These are phyloP conservation scores for Boletus rubescentipes DNA, from an alignment of 768 basidiomycete genomes.

Conservation along the genomic window DNA sequence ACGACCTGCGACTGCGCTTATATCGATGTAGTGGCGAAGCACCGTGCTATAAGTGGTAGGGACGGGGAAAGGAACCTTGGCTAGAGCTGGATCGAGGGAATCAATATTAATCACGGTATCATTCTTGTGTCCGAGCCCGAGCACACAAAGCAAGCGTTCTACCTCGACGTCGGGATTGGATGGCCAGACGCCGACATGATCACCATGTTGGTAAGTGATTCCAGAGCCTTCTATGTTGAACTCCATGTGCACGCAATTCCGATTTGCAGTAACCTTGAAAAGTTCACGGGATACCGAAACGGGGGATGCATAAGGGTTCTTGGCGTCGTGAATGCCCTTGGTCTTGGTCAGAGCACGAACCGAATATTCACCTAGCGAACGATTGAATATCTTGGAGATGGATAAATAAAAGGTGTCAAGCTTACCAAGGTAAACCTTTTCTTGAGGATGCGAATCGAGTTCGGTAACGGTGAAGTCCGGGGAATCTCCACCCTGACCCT, in stretches of 20 bases:
- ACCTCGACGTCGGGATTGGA: constrained; percentile 92
- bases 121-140: constrained; percentile 80
- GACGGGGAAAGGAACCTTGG: constrained; percentile 98
- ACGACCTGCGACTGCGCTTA: constrained; percentile 91
- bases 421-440: constrained; percentile 93
- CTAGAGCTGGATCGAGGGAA: constrained; percentile 95
- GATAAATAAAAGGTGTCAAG: background rate
- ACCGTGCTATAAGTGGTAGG: constrained; percentile 94
- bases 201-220: constrained; percentile 98
- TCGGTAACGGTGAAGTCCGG: constrained; percentile 94
- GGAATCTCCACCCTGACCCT: constrained; percentile 93
- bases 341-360: constrained; percentile 90
- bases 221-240: constrained; percentile 93
- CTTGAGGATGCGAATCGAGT: constrained; percentile 65
- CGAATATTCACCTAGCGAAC: constrained; percentile 78
- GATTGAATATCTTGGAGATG: background rate
- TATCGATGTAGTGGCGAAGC: constrained; percentile 95
- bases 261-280: constrained; percentile 67
- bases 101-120: constrained; percentile 88
- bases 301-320: constrained; percentile 94
- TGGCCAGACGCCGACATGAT: constrained; percentile 98
- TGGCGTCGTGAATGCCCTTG: constrained; percentile 95
- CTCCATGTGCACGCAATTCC: constrained; percentile 95
- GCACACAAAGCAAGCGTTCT: constrained; percentile 78
- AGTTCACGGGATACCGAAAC: constrained; percentile 78